These are phyloP conservation scores for Diddensiella transvaalensis DNA, from an alignment of 805 yeast genomes.

Conservation along the genomic window DNA sequence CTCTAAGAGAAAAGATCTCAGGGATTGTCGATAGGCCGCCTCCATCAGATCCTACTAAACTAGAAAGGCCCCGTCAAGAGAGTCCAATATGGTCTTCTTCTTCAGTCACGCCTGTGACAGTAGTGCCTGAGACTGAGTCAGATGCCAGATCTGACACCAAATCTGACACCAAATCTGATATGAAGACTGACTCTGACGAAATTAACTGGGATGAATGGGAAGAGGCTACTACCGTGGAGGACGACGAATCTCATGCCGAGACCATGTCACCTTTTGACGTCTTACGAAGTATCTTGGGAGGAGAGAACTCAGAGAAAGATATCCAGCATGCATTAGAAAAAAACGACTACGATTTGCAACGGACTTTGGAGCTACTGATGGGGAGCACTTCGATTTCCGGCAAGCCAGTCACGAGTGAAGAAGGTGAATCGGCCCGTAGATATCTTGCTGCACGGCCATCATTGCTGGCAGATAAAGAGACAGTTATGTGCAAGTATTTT, in stretches of 20 bases:
- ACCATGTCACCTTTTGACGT: constrained; percentile 37
- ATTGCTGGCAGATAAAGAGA: constrained; percentile 14
- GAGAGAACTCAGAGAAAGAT: constrained; percentile 31
- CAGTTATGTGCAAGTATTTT: constrained; percentile 40
- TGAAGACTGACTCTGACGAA: too few species aligned
- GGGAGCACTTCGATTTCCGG: constrained; percentile 1
- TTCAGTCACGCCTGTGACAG: too few species aligned
- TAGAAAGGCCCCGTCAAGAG: constrained; percentile 5
- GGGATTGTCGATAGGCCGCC: constrained; percentile 12
- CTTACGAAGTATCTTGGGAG: constrained; percentile 35
- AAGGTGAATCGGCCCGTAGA: background rate
- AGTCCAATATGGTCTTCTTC: too few species aligned
- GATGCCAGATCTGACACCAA: too few species aligned
- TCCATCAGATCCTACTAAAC: constrained; percentile 19
- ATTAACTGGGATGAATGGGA: background rate
- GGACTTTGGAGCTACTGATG: constrained; percentile 27
- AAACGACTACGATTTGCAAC: constrained; percentile 36
- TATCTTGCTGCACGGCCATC: constrained; percentile 5
- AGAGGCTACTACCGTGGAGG: too few species aligned
- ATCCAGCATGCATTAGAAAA: constrained; percentile 37
- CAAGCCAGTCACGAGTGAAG: background rate
- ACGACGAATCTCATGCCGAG: constrained; percentile 3
- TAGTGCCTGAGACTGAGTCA: too few species aligned
- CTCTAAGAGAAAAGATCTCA: constrained; percentile 6
- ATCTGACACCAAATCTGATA: too few species aligned